Evolutionary conservation across 768 basidiomycete genomes (phyloP).

Genomic region (Boletus vinaceobasis): DNA sequence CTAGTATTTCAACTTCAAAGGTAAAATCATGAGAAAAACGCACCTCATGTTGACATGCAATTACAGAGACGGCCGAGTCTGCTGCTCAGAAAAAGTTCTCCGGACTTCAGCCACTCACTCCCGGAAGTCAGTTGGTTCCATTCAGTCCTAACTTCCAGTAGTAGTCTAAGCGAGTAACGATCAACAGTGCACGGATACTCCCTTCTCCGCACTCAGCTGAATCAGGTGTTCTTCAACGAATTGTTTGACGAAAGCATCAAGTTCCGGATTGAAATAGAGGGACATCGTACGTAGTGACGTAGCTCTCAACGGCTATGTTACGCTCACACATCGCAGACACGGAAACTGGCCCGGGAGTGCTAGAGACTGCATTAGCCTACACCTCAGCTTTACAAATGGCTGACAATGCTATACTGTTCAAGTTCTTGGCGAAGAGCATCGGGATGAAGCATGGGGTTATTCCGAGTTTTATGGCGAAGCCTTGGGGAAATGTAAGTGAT

Average conservation of each 20-base stretch:
- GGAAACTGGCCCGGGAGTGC: slow-evolving; percentile 87
- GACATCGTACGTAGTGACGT: slow-evolving; percentile 59
- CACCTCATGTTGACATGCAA: slow-evolving; percentile 3
- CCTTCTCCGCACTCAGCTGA: slow-evolving; percentile 83
- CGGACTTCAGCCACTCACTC: slow-evolving; percentile 74
- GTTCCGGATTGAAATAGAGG: slow-evolving; percentile 83
- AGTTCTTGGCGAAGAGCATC: slow-evolving; percentile 86
- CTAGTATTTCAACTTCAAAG: slow-evolving; percentile 90
- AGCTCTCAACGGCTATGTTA: neutral
- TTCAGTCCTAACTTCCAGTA: neutral
- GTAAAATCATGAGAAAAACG: slow-evolving; percentile 33
- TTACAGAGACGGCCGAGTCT: slow-evolving; percentile 74
- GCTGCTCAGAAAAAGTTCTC: slow-evolving; percentile 75
- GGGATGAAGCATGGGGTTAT: slow-evolving; percentile 86
- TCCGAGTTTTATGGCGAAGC: slow-evolving; percentile 98
- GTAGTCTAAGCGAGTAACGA: slow-evolving; percentile 3
- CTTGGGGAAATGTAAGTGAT: slow-evolving; percentile 79
- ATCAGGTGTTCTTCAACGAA: slow-evolving; percentile 85
- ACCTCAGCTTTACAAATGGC: slow-evolving; percentile 78
- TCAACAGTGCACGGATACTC: slow-evolving; percentile 93
- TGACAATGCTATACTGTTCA: slow-evolving; percentile 91
- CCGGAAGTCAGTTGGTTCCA: slow-evolving; percentile 70
- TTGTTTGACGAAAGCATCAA: slow-evolving; percentile 71
- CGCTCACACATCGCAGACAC: slow-evolving; percentile 53
- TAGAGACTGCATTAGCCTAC: slow-evolving; percentile 86